phyloP scores from a whole-genome alignment of 2,329 filamentous ascomycete genomes.

The Penicillium brasilianum region DNA sequence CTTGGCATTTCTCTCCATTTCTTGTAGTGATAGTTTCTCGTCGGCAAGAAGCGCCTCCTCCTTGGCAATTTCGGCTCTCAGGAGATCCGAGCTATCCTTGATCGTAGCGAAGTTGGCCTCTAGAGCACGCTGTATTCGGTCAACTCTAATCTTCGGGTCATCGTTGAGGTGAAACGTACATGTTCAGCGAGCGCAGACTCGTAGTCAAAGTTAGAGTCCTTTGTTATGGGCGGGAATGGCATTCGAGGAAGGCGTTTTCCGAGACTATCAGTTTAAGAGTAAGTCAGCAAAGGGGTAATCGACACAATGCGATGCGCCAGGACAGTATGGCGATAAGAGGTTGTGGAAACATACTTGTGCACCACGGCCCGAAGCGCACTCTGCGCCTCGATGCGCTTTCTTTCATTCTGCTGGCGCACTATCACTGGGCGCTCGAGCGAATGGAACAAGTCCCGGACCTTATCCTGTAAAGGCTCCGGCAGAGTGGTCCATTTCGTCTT shows the following conservation, averaged over 20 bases:
- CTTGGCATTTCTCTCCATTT: constrained; percentile 51
- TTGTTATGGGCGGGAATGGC: constrained; percentile 52
- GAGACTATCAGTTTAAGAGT: constrained; percentile 33
- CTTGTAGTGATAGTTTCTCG: constrained; percentile 47
- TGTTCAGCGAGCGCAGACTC: constrained; percentile 51
- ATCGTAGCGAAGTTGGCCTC: constrained; percentile 48
- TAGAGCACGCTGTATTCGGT: constrained; percentile 39
- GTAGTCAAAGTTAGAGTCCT: constrained; percentile 51
- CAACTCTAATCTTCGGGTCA: constrained; percentile 8
- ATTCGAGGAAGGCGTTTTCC: constrained; percentile 50
- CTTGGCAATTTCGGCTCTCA: constrained; percentile 49
- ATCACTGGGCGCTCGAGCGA: constrained; percentile 51
- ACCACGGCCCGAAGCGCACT: constrained; percentile 48
- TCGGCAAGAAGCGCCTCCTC: constrained; percentile 49
- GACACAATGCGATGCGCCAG: background rate
- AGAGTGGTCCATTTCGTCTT: constrained; percentile 54
- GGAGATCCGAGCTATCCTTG: constrained; percentile 46
- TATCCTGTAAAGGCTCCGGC: constrained; percentile 49
- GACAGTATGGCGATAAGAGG: background rate
- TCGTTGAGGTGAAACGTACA: constrained; percentile 33
- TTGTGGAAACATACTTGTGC: constrained; percentile 43
- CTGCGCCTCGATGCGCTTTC: constrained; percentile 50
- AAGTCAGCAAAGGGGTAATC: background rate
- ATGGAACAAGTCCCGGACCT: constrained; percentile 48
- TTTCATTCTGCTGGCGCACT: constrained; percentile 48